Base-by-base conservation (phyloP, 345 rosid species). In the Citrus reticulata region DNA sequence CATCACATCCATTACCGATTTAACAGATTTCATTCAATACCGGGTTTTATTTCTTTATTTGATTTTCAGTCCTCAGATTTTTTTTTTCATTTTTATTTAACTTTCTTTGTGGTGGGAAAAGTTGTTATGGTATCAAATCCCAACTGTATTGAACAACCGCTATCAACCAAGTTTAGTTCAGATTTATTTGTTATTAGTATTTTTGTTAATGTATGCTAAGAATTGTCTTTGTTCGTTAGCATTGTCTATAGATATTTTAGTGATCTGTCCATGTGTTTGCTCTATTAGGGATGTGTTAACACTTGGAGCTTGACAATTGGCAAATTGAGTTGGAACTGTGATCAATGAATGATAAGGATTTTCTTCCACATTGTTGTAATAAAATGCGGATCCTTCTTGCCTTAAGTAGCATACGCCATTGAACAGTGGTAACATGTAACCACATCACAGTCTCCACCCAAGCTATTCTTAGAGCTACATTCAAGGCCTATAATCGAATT, bases 401-500 rank as follows among this genome's bases (percentile, higher is more conserved):
- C n/a, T 17, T 13, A 34, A 62, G 66, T 61, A 20, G 81, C 86
- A 94, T 78, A 32, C 87, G 86, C 19, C 92, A 85, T 81, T 91
- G 90, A 4, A 92, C 83, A 7, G 57, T 85, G 74, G 35, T 87
- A 49, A 84, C 77, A 0, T 84, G 89, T 68, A 94, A 90, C 25
- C 84, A 68, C 85, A 97, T 83, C 59, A 94, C 86, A 5, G 95
- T 89, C 80, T 91, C 91, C 66, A 93, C 88, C 98, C 97, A 94
- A 68, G 89, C 95, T 72, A 94, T 90, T 85, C 98, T 86, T 61
- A 97, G 85, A 35, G 90, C 88, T 64, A 86, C 61, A 66, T 97
- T 97, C 78, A 97, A 73, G 30, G 88, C 99, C 99, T 94, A 65
- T 19, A 83, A 73, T 58, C 39, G 75, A 61, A 64, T 16, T 73